phyloP scores from a whole-genome alignment of 2,329 filamentous ascomycete species.

The Colletotrichum acutatum region DNA sequence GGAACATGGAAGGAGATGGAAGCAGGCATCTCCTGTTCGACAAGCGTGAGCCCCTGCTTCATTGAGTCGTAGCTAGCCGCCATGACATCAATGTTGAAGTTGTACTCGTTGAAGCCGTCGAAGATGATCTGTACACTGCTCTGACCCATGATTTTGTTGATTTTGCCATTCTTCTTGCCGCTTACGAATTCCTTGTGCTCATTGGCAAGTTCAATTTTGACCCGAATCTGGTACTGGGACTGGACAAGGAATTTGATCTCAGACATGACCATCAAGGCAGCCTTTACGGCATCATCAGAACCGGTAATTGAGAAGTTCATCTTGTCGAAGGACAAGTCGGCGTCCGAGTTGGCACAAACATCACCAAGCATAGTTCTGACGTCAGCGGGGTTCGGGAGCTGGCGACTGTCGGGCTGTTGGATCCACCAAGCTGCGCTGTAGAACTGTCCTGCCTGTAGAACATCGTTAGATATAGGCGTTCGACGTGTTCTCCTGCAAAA shows the following conservation, averaged over 20 bases:
- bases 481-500: slow-evolving; percentile 38
- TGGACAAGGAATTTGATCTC: slow-evolving; percentile 90
- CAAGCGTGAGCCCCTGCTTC: slow-evolving; percentile 89
- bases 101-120: slow-evolving; percentile 99
- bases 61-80: slow-evolving; percentile 92
- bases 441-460: slow-evolving; percentile 85
- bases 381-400: slow-evolving; percentile 74
- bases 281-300: slow-evolving; percentile 95
- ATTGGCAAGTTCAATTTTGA: slow-evolving; percentile 98
- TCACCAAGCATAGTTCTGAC: slow-evolving; percentile 92
- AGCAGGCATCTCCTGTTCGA: slow-evolving; percentile 99
- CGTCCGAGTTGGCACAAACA: slow-evolving; percentile 95
- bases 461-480: slow-evolving; percentile 39
- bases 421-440: slow-evolving; percentile 96
- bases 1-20: slow-evolving; percentile 99
- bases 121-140: slow-evolving; percentile 99
- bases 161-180: slow-evolving; percentile 99
- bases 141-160: slow-evolving; percentile 99
- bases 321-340: slow-evolving; percentile 94
- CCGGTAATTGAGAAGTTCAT: slow-evolving; percentile 94
- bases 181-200: slow-evolving; percentile 99
- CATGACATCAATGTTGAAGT: slow-evolving; percentile 99
- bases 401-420: slow-evolving; percentile 45
- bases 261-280: slow-evolving; percentile 92
- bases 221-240: slow-evolving; percentile 90